Conservation (phyloP, 306 rosid genomes). For the Albizia julibrissin region DNA sequence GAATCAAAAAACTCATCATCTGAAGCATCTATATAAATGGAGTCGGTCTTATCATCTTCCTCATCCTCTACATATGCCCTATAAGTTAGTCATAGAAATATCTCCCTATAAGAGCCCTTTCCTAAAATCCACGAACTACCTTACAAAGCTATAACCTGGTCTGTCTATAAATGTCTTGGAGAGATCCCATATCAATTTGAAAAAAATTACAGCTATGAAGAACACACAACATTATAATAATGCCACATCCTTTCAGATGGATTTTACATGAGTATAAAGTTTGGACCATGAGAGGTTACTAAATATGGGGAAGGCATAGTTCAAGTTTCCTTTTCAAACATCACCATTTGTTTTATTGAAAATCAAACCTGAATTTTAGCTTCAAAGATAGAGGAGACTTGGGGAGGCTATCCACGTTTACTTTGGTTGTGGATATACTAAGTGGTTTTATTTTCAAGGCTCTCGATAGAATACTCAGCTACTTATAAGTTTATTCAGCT, state of each 20-base stretch:
- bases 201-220: constrained; percentile 31
- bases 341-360: neutral
- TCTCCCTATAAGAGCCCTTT: constrained; percentile 81
- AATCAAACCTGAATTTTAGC: neutral
- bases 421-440: neutral
- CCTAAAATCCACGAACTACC: constrained; percentile 83
- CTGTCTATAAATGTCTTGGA: constrained; percentile 96
- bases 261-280: constrained; percentile 1
- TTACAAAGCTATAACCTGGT: constrained; percentile 72
- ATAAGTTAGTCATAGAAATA: constrained; percentile 88
- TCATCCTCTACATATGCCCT: constrained; percentile 99
- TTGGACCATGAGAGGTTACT: neutral
- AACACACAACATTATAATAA: neutral
- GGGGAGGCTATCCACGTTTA: neutral
- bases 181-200: constrained; percentile 90
- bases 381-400: neutral
- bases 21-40: constrained; percentile 59
- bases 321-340: neutral
- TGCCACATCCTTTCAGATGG: neutral
- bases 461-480: neutral
- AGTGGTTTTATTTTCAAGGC: neutral
- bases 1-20: constrained; percentile 85
- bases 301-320: neutral
- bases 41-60: constrained; percentile 79
- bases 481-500: constrained; percentile 11